These are phyloP conservation scores for Lachnellula cervina DNA, from an alignment of 2,329 filamentous ascomycete species.

Conservation along the genomic window DNA sequence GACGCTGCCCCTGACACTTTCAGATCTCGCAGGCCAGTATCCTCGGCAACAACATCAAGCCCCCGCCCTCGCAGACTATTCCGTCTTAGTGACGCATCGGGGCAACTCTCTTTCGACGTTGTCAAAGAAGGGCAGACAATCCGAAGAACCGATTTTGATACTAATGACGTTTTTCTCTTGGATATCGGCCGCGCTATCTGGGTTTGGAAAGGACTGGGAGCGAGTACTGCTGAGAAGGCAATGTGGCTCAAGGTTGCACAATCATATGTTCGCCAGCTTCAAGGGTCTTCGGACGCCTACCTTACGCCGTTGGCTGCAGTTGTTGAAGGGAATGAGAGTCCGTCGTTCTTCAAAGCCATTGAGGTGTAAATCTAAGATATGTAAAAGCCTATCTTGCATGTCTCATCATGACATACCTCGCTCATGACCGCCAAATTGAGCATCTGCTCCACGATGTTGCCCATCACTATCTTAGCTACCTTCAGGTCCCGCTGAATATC, in stretches of 20 bases:
- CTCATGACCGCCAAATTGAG: too few species aligned
- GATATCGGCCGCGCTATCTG: conserved; percentile 56
- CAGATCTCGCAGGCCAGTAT: conserved; percentile 39
- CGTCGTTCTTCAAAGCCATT: conserved; percentile 38
- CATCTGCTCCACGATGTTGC: too few species aligned
- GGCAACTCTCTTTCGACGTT: conserved; percentile 51
- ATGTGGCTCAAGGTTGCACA: conserved; percentile 58
- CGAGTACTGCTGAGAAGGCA: conserved; percentile 54
- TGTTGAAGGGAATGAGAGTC: conserved; percentile 50
- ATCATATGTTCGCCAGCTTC: conserved; percentile 42
- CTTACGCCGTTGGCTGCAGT: conserved; percentile 52
- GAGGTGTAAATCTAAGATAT: conserved; percentile 1
- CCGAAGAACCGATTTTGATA: conserved; percentile 46
- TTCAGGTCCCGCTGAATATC: too few species aligned
- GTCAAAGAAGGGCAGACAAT: conserved; percentile 51
- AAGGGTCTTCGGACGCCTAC: conserved; percentile 8
- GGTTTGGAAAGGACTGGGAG: conserved; percentile 60
- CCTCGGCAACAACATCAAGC: conserved; percentile 22
- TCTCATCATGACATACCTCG: too few species aligned
- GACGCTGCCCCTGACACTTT: conserved; percentile 40
- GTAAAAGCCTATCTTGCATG: too few species aligned
- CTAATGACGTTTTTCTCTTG: conserved; percentile 58
- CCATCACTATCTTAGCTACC: too few species aligned
- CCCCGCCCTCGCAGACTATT: conserved; percentile 43
- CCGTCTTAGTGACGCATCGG: conserved; percentile 58